These are phyloP conservation scores for Diplodia mutila DNA, from an alignment of 2,329 filamentous ascomycete species.

Conservation along the genomic window DNA sequence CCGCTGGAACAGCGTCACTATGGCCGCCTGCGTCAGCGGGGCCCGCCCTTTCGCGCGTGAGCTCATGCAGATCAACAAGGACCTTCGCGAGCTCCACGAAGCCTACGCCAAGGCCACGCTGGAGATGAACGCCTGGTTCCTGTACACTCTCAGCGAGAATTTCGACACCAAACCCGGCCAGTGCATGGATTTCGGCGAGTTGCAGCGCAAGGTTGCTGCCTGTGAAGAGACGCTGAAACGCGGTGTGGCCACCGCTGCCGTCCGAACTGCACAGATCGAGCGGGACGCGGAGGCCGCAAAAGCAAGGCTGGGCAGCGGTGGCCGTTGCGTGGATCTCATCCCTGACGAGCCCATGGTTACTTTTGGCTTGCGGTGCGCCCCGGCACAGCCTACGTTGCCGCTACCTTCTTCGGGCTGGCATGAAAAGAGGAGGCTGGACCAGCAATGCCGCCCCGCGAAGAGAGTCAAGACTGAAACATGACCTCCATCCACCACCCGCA, in stretches of 20 bases:
- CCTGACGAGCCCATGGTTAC: slow-evolving; percentile 6
- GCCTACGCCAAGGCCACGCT: slow-evolving; percentile 21
- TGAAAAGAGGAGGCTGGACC: slow-evolving; percentile 18
- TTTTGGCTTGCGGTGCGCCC: slow-evolving; percentile 1
- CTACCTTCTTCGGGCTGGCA: slow-evolving; percentile 9
- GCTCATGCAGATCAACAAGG: slow-evolving; percentile 23
- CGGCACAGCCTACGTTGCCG: neutral
- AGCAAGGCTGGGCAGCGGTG: slow-evolving; percentile 10
- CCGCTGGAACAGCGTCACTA: slow-evolving; percentile 22
- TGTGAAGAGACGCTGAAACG: slow-evolving; percentile 20
- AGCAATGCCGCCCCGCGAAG: slow-evolving; percentile 14
- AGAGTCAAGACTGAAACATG: slow-evolving; percentile 20
- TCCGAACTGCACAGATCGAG: slow-evolving; percentile 16
- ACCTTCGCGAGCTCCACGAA: slow-evolving; percentile 18
- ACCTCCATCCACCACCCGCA: neutral
- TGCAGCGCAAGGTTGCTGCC: slow-evolving; percentile 22
- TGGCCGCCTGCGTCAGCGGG: slow-evolving; percentile 21
- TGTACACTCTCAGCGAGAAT: slow-evolving; percentile 16
- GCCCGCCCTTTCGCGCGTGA: slow-evolving; percentile 16
- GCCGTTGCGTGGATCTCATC: slow-evolving; percentile 10
- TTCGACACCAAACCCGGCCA: slow-evolving; percentile 19
- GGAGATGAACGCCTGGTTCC: slow-evolving; percentile 23
- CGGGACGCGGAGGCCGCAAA: slow-evolving; percentile 15
- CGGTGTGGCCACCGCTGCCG: slow-evolving; percentile 7
- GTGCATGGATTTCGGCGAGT: slow-evolving; percentile 15